Conservation (phyloP, 2,329 filamentous ascomycete species). For the Tolypocladium amazonense region DNA sequence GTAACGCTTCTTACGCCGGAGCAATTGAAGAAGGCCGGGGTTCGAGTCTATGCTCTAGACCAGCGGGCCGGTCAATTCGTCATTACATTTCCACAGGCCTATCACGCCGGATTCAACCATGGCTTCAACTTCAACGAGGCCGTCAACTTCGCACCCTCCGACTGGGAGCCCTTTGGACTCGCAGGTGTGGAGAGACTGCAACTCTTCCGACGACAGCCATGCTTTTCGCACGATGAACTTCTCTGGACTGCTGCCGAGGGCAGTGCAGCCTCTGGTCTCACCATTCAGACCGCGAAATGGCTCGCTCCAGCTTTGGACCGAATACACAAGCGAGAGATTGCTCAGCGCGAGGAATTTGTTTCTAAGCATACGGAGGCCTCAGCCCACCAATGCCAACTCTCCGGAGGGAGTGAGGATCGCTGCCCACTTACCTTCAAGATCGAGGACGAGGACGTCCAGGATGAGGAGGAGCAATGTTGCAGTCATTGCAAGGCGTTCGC, state of each 20-base stretch:
- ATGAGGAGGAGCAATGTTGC: conserved; percentile 94
- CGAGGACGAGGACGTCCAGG: conserved; percentile 65
- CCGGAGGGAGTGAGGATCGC: conserved; percentile 33
- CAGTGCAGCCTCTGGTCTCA: conserved; percentile 51
- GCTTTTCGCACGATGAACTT: conserved; percentile 94
- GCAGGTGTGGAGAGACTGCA: conserved; percentile 78
- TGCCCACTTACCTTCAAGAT: conserved; percentile 54
- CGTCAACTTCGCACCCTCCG: conserved; percentile 89
- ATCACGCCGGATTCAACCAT: conserved; percentile 97
- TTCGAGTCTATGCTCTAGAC: conserved; percentile 89
- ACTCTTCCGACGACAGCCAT: conserved; percentile 81
- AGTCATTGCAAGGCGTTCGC: conserved; percentile 84
- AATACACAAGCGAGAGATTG: conserved; percentile 63
- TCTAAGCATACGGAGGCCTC: conserved; percentile 47
- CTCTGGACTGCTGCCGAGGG: conserved; percentile 81
- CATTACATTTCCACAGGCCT: conserved; percentile 92
- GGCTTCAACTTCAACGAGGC: conserved; percentile 99
- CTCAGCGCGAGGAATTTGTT: conserved; percentile 58
- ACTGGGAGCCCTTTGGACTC: conserved; percentile 91
- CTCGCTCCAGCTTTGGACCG: conserved; percentile 76
- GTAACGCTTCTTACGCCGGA: conserved; percentile 94
- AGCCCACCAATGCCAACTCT: conserved; percentile 39
- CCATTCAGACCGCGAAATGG: conserved; percentile 91
- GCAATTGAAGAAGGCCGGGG: conserved; percentile 83
- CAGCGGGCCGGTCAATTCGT: conserved; percentile 94